Base-by-base conservation (phyloP, 805 yeast genomes). In the Monosporozyma aerobia region DNA sequence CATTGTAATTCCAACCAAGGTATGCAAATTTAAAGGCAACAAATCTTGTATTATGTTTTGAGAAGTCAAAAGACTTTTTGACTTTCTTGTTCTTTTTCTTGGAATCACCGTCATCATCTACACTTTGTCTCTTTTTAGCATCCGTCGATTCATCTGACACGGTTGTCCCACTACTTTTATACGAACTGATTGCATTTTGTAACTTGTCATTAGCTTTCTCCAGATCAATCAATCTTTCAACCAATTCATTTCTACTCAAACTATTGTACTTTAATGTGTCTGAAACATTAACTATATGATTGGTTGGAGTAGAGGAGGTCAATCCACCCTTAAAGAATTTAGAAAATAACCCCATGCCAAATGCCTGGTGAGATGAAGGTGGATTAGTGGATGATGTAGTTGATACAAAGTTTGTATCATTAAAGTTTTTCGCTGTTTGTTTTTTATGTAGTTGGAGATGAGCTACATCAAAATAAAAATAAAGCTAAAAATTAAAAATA, bases 1-100 rank as follows among this genome's bases (percentile, higher is more conserved):
- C 99, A 63, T 85, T 89, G 68, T 94, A 94, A 62, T 85, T 79
- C 97, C 97, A 92, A 1, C 99, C 99, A 48, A 87, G 63, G 66
- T 94, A 94, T 0, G 96, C 85, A 70, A 94, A 94, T 56, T 79
- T 73, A 32, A 94, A 63, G 0, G 96, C 98, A 13, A 94, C 77
- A 55, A 79, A 80, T 52, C 99, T 73, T 1, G 81, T 80, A 10
- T 73, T 57, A 61, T 79, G 79, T 56, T 80, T 82, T 14, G 80
- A 70, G 58, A 85, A 86, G 59, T 87, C 92, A 64, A 90, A 81
- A 23, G 67, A 65, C 72, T 79, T 66, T 59, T 67, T 58, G 63
- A 70, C 51, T 64, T 71, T 57, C 64, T 71, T 57, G 35, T 55
- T 56, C 55, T 64, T 58, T 22, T 54, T 51, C 14, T 39, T 51